A percentile compares a stretch with the other conserved stretches of the same genome.
These are phyloP conservation scores for Datisca glomerata DNA, from an alignment of 306 rosid genomes.

Conservation along the genomic window DNA sequence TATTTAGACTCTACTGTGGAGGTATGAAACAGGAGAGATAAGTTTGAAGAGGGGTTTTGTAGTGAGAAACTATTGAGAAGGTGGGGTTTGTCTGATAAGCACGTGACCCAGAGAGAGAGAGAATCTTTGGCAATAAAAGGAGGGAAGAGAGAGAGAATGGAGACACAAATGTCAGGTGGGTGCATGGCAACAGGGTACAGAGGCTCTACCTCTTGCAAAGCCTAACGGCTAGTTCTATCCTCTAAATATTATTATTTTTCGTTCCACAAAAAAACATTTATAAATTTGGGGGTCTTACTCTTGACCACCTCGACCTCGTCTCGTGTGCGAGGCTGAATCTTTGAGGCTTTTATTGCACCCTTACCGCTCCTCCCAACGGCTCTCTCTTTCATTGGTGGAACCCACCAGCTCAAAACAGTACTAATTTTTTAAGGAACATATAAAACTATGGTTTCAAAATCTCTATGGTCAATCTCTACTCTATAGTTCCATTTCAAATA, in stretches of 20 bases:
- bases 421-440: too few species aligned
- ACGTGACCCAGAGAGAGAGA: conserved; percentile 39
- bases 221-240: conserved; percentile 68
- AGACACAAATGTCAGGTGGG: conserved; percentile 39
- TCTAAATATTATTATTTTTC: background rate
- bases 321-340: too few species aligned
- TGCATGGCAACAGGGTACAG: conserved; percentile 15
- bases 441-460: too few species aligned
- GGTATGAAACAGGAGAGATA: conserved; percentile 15
- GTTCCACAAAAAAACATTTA: background rate
- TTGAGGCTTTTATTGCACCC: conserved; percentile 21
- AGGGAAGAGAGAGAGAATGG: conserved; percentile 11
- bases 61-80: conserved; percentile 5
- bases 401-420: too few species aligned
- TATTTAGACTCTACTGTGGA: too few species aligned
- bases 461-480: too few species aligned
- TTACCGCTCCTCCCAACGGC: conserved; percentile 47
- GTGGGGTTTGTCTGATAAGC: conserved; percentile 23
- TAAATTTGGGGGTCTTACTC: background rate
- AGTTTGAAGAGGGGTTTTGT: conserved; percentile 22
- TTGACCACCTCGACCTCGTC: conserved; percentile 10
- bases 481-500: too few species aligned
- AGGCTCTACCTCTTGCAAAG: conserved; percentile 22
- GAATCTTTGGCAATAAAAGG: conserved; percentile 5
- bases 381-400: conserved; percentile 24